Evolutionary conservation across 1,284 basidiomycete species (phyloP), one percentile per base, ranked within the genome.

Genomic region (Fomitopsis schrenkii): DNA sequence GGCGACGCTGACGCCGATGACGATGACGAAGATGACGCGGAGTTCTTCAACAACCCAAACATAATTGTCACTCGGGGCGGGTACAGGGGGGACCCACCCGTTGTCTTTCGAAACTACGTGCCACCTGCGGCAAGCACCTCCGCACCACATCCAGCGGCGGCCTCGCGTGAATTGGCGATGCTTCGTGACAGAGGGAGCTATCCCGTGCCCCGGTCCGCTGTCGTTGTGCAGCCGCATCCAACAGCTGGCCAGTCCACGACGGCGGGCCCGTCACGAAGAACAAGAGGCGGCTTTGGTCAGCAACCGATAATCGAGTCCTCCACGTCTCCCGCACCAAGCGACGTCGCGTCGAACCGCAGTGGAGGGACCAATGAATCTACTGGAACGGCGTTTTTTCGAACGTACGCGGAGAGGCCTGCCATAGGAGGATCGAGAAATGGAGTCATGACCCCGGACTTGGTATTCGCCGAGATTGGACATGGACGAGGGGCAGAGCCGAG

Each of bases 391-490:
- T 90, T 88, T 71, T 90, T 87, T 72, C 80, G 84, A 19, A 79
- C 81, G 36, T 87, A 86, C 68, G 78, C 81, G 45, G 83, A 85
- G 36, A 70, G 74, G 28, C 68, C 74, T 2, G 71, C 74, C 15
- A 72, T 74, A 2, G 71, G 73, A 14, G 72, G 68, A 10, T 73
- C 79, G 50, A 80, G 78, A 62, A 82, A 81, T 64, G 87, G 87
- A 40, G 80, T 83, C 17, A 75, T 86, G 70, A 91, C 89, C 6
- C 88, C 89, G 17, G 90, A 91, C 68, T 77, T 90, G 55, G 80
- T 88, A 62, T 90, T 82, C 65, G 88, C 90, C 2, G 90, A 92
- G 69, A 86, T 90, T 61, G 90, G 90, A 9, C 88, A 90, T 67
- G 89, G 88, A 5, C 79, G 86, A 36, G 87, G 86, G 15, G 75